phyloP scores from a whole-genome alignment of 2,329 filamentous ascomycete species.

The Curvularia eragrostidis region DNA sequence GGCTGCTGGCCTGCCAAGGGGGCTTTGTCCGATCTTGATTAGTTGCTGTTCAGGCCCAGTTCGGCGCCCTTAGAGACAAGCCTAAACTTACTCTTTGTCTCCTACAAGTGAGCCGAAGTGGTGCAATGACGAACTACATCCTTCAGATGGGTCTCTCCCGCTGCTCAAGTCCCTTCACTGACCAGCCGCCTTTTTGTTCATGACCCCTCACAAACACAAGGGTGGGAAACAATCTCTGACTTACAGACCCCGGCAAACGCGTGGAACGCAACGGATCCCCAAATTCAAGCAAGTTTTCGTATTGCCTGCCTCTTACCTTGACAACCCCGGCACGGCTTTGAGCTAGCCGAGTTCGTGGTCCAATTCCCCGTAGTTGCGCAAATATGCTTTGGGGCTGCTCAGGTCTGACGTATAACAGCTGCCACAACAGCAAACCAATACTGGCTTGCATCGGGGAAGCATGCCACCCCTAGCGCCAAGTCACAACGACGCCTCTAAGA shows the following conservation, averaged over 20 bases:
- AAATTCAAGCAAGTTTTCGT: slow-evolving; percentile 8
- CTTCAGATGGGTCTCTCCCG: not conserved
- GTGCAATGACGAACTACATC: slow-evolving; percentile 6
- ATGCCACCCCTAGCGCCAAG: not conserved
- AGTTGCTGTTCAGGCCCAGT: not conserved
- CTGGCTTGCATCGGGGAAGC: slow-evolving; percentile 7
- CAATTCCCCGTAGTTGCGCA: slow-evolving; percentile 12
- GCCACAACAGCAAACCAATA: slow-evolving; percentile 30
- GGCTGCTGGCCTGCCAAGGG: slow-evolving; percentile 2
- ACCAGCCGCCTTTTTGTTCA: not conserved
- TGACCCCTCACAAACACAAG: not conserved
- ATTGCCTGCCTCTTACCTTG: slow-evolving; percentile 6
- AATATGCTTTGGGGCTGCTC: slow-evolving; percentile 12
- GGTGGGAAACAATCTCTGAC: not conserved
- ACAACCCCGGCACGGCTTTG: slow-evolving; percentile 9
- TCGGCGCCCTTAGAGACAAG: slow-evolving; percentile 6
- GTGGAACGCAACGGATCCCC: slow-evolving; percentile 6
- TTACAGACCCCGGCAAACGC: slow-evolving; percentile 6
- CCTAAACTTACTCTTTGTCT: slow-evolving; percentile 7
- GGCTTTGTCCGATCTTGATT: not conserved
- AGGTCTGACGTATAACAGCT: slow-evolving; percentile 27
- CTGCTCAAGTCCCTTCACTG: not conserved
- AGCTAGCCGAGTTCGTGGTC: slow-evolving; percentile 17
- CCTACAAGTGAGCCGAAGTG: slow-evolving; percentile 5
- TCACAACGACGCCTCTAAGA: not conserved